Evolutionary conservation across 805 yeast genomes (phyloP), one percentile per base, ranked within the genome.

Genomic region (Saturnispora saitoi): DNA sequence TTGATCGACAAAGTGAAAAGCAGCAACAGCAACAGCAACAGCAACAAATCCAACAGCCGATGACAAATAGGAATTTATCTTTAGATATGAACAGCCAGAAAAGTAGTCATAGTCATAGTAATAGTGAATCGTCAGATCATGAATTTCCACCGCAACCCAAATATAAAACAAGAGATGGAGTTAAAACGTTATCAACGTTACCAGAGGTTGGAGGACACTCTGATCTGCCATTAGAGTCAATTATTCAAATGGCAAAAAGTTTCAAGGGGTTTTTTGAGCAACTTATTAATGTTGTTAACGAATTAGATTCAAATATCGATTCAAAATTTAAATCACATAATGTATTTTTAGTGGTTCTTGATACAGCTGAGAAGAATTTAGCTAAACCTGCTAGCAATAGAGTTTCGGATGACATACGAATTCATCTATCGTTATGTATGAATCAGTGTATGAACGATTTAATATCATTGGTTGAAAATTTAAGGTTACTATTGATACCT

Each of bases 371-470:
- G 40, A 54, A 51, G 32, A 51, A 55, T 15, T 32, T 51, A 19
- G 29, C 42, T n/a, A 54, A 52, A 29, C 51, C 51, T 4, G 54
- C 51, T 32, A 48, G 41, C 14, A 51, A 49, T 12, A 47, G 49
- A 24, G 40, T 54, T 7, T 48, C 47, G 6, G 56, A 52, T 15
- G 43, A 46, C 26, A 39, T 55, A 17, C 50, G 45, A 30, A 26
- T 45, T 3, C 58, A 58, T 44, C 52, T 60, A 14, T 38, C 51
- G 5, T 20, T 54, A n/a, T 44, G 56, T 1, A 38, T 59, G 36
- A 32, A 52, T 14, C 57, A 57, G 19, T 49, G 57, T 4, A 56
- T 61, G 58, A 26, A 46, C 3, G 62, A 62, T 26, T 39, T 63
- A 40, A 56, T 55, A 28, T 48, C 47, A 6, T 45, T 53, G 20